Percentiles rank a stretch among this genome's conserved stretches.
phyloP scores from a whole-genome alignment of 129 eudicot species.

The Rutidosis leptorrhynchoides region DNA sequence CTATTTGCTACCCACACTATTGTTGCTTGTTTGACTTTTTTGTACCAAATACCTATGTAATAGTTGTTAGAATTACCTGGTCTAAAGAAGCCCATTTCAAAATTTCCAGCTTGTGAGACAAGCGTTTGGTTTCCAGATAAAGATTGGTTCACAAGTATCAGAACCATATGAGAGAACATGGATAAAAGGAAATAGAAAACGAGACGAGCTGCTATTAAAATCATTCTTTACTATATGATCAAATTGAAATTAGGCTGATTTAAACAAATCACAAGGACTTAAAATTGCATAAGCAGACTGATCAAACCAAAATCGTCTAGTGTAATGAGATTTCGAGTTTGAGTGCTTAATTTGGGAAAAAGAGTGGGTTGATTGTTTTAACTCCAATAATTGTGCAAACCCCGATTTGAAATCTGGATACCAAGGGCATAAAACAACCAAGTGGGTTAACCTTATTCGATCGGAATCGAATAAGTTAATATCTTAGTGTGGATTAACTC shows the following conservation, averaged over 20 bases:
- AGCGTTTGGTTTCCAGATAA: conserved; percentile 41
- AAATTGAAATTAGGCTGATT: no score
- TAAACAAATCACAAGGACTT: neutral
- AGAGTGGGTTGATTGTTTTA: no score
- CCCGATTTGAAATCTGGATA: no score
- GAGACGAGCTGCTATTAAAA: neutral
- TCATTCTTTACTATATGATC: conserved; percentile 10
- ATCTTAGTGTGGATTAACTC: no score
- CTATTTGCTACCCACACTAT: conserved; percentile 62
- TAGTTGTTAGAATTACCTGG: conserved; percentile 42
- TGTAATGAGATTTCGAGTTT: no score
- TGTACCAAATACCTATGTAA: conserved; percentile 58
- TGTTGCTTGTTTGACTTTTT: neutral
- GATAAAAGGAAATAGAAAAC: conserved; percentile 8
- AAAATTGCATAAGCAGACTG: neutral
- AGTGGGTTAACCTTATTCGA: no score
- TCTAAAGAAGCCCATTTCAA: conserved; percentile 42
- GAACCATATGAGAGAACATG: conserved; percentile 6
- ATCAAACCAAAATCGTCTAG: no score
- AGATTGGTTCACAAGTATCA: conserved; percentile 28
- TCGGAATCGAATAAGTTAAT: no score
- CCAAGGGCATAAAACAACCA: no score
- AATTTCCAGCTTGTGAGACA: conserved; percentile 12
- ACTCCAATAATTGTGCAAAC: no score
- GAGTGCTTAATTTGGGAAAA: no score